These are phyloP conservation scores for Microglena sp. DNA, from an alignment of 139 green algal species.

Conservation along the genomic window DNA sequence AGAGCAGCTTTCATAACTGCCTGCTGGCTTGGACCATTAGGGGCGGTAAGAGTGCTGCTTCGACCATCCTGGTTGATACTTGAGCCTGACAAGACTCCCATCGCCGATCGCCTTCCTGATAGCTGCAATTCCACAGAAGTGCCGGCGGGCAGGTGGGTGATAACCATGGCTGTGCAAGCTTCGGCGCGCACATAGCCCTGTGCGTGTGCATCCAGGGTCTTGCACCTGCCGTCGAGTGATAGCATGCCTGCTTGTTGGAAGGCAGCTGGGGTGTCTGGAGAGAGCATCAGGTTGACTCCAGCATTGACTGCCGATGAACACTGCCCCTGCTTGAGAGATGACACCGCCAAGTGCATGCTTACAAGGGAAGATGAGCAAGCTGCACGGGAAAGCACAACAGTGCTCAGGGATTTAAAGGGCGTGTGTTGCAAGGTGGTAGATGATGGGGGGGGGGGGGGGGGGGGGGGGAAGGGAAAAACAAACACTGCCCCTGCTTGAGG, in stretches of 20 bases:
- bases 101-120: neutral
- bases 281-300: conserved; percentile 64
- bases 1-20: conserved; percentile 52
- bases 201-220: conserved; percentile 71
- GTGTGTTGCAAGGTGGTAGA: neutral
- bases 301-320: conserved; percentile 32
- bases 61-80: conserved; percentile 76
- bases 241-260: conserved; percentile 61
- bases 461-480: neutral
- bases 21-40: conserved; percentile 79
- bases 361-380: conserved; percentile 51
- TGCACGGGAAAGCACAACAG: conserved; percentile 17
- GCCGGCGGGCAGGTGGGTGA: neutral
- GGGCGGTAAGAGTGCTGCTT: conserved; percentile 71
- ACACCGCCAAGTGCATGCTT: conserved; percentile 34
- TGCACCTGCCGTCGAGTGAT: conserved; percentile 66
- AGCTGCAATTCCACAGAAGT: neutral
- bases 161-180: conserved; percentile 13
- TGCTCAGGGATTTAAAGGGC: neutral
- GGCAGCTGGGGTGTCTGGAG: conserved; percentile 40
- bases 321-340: conserved; percentile 19
- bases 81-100: conserved; percentile 18
- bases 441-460: neutral
- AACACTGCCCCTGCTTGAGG: conserved; percentile 21
- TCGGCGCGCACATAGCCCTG: conserved; percentile 75